phyloP scores from a whole-genome alignment of 2,329 filamentous ascomycete genomes.

The Aspergillus uvarum region DNA sequence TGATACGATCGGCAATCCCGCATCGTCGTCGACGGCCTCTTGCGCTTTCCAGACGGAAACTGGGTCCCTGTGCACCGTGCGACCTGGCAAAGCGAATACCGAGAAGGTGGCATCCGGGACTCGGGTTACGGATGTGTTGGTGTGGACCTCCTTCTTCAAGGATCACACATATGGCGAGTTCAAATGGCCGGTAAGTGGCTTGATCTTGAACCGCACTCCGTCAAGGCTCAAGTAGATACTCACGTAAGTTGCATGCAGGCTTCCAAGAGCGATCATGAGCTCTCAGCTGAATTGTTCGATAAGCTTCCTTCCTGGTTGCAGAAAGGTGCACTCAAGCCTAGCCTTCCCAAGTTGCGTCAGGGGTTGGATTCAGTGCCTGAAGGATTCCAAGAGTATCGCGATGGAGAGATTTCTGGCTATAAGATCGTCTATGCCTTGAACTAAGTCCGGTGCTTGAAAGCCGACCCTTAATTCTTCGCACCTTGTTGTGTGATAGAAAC shows the following conservation, averaged over 20 bases:
- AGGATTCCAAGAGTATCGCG: constrained; percentile 42
- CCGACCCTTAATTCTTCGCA: no score
- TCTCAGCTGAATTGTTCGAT: constrained; percentile 40
- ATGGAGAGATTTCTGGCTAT: constrained; percentile 40
- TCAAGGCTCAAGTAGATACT: not conserved
- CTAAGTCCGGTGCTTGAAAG: no score
- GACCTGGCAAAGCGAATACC: constrained; percentile 44
- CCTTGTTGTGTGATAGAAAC: no score
- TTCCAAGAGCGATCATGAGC: constrained; percentile 37
- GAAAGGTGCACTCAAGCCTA: constrained; percentile 38
- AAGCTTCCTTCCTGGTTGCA: constrained; percentile 37
- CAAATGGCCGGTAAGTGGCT: constrained; percentile 38
- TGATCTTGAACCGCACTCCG: not conserved
- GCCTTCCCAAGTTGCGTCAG: constrained; percentile 28
- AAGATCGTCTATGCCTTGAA: constrained; percentile 42
- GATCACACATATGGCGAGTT: constrained; percentile 40
- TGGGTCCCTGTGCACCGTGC: constrained; percentile 42
- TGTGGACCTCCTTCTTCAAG: constrained; percentile 46
- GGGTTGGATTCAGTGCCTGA: constrained; percentile 34
- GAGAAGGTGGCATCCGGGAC: constrained; percentile 35
- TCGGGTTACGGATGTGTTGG: constrained; percentile 44
- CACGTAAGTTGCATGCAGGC: constrained; percentile 24
- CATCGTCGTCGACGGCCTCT: constrained; percentile 37
- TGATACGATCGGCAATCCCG: constrained; percentile 45
- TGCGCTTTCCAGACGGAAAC: constrained; percentile 27